Base-by-base conservation (phyloP, 1,284 basidiomycete species). In the Sphaerobolus stellatus region DNA sequence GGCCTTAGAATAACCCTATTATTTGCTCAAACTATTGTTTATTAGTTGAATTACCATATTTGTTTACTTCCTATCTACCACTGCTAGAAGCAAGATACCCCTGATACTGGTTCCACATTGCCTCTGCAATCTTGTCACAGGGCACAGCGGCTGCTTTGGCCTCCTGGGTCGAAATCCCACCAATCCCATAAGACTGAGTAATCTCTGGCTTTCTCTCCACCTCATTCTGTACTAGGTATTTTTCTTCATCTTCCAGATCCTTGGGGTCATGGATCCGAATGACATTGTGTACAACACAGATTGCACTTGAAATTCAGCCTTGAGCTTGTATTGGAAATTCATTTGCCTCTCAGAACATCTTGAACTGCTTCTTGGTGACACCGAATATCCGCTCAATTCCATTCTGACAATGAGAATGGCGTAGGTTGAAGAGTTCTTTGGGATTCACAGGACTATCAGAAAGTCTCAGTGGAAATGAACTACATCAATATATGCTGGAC, bases 31-130 rank as follows among this genome's bases (percentile, higher is more conserved):
- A 36, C 11, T n/a, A n/a, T n/a, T n/a, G n/a, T n/a, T n/a, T n/a
- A n/a, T n/a, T n/a, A n/a, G n/a, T n/a, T n/a, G n/a, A n/a, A n/a
- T n/a, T n/a, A n/a, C n/a, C n/a, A n/a, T n/a, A n/a, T n/a, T n/a
- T n/a, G n/a, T n/a, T n/a, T n/a, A n/a, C n/a, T n/a, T n/a, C n/a
- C n/a, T n/a, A n/a, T n/a, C n/a, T n/a, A n/a, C n/a, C n/a, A n/a
- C n/a, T n/a, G n/a, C n/a, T n/a, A n/a, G n/a, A n/a, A n/a, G n/a
- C n/a, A n/a, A n/a, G n/a, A 18, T 36, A 36, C 13, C 11, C 33
- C 18, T 8, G 24, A 60, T 68, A 62, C 43, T 65, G 55, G 27
- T 54, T 44, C 70, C 69, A 71, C 67, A 71, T 71, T 20, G 34
- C 59, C 28, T 50, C 41, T 36, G 69, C 68, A 60, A 70, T 68